A percentile compares a stretch with the other conserved stretches of the same genome.
Conservation (phyloP, 164 flowering plant species). For the Magnolia sinica region DNA sequence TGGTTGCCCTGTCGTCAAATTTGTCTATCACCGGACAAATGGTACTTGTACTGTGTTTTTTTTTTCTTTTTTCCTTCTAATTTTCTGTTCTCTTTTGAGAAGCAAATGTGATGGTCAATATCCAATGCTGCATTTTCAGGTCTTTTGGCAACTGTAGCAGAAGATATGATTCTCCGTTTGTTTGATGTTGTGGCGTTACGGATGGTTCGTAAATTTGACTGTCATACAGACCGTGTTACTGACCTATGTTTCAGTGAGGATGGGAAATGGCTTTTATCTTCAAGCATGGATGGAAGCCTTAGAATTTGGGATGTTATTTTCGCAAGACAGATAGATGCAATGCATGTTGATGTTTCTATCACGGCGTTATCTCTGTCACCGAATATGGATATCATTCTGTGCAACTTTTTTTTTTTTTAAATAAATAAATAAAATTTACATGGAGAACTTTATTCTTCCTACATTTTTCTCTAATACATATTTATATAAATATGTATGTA, state of each 20-base stretch:
- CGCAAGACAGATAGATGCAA: slow-evolving; percentile 91
- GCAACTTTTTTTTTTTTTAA: too few relatives aligned
- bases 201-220: slow-evolving; percentile 93
- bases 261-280: slow-evolving; percentile 95
- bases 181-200: slow-evolving; percentile 78
- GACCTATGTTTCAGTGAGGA: slow-evolving; percentile 97
- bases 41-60: neutral
- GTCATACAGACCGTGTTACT: slow-evolving; percentile 91
- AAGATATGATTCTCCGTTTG: slow-evolving; percentile 73
- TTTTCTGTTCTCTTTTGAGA: neutral
- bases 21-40: slow-evolving; percentile 51
- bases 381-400: slow-evolving; percentile 61
- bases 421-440: too few relatives aligned
- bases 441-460: too few relatives aligned
- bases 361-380: slow-evolving; percentile 92
- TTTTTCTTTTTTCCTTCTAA: neutral
- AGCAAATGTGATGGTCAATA: neutral
- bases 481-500: too few relatives aligned
- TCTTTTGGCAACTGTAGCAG: slow-evolving; percentile 81
- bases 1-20: slow-evolving; percentile 67
- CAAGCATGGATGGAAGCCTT: slow-evolving; percentile 96
- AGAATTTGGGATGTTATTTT: slow-evolving; percentile 95
- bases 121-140: slow-evolving; percentile 37
- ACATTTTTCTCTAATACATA: too few relatives aligned
- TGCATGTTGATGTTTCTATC: slow-evolving; percentile 71